Evolutionary conservation across 441 rosid genomes (phyloP).

Genomic region (Erysimum cheiri): DNA sequence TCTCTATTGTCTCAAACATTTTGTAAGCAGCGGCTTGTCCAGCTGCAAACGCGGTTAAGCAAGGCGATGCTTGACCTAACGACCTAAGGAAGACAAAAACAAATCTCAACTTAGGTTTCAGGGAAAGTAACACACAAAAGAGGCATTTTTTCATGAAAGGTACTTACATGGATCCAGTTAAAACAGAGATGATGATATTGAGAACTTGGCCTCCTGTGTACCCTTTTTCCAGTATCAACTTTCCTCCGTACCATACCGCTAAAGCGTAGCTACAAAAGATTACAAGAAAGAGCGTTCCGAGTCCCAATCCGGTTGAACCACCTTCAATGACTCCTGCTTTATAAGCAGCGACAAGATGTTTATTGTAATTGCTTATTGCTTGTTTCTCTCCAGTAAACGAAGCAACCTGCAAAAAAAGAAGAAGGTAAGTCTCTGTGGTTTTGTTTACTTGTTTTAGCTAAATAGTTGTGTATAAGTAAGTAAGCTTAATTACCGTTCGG

Average conservation of each 20-base stretch:
- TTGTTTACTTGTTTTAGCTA: not conserved
- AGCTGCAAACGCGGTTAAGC: slow-evolving; percentile 70
- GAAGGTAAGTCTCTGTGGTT: not conserved
- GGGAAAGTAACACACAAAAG: not conserved
- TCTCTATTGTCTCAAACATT: slow-evolving; percentile 81
- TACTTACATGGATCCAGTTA: slow-evolving; percentile 55
- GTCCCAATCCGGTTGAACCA: slow-evolving; percentile 64
- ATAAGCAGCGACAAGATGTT: slow-evolving; percentile 64
- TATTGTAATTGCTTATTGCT: slow-evolving; percentile 63
- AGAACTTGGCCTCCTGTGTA: slow-evolving; percentile 73
- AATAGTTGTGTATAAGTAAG: not conserved
- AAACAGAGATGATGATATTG: slow-evolving; percentile 63
- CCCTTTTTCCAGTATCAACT: slow-evolving; percentile 71
- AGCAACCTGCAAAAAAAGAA: slow-evolving; percentile 46
- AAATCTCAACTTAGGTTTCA: not conserved
- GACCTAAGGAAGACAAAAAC: slow-evolving; percentile 53
- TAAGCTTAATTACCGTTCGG: slow-evolving; percentile 58
- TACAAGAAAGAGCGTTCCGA: slow-evolving; percentile 53
- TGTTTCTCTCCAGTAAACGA: slow-evolving; percentile 83
- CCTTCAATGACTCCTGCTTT: slow-evolving; percentile 71
- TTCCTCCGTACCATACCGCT: slow-evolving; percentile 79
- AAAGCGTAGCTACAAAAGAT: slow-evolving; percentile 66
- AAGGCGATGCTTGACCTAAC: slow-evolving; percentile 80
- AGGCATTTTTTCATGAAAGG: not conserved
- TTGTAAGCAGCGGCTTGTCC: slow-evolving; percentile 88